Base-by-base conservation (phyloP, 2,329 filamentous ascomycete genomes). In the Neurospora crassa region DNA sequence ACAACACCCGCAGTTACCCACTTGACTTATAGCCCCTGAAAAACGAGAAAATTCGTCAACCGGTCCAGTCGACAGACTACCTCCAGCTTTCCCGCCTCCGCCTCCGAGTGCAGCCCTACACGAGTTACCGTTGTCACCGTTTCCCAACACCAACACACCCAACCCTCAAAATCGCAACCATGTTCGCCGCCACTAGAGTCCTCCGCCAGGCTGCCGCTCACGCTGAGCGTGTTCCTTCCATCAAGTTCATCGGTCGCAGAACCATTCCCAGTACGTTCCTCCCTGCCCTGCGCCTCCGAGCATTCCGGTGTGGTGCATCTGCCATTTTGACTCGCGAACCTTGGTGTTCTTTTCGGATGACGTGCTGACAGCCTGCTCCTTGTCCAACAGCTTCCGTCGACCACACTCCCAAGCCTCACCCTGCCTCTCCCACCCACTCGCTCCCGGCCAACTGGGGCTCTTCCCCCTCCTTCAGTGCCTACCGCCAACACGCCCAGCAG, bases 401-500 rank as follows among this genome's bases (percentile, higher is more conserved):
- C 84, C 91, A 93, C 85, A 85, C 89, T 67, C 91, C 91, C 73
- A 86, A 89, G 76, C 87, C 88, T 76, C 92, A 94, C 84, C 92
- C 92, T 47, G 91, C 90, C 72, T 90, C 91, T 40, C 91, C 91
- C 67, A 86, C 85, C 43, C 83, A 88, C 77, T 82, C 84, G 42
- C 89, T 94, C 34, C 92, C 91, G 59, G 77, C 83, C 71, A 80
- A 80, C 78, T 88, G 87, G 76, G 77, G 80, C 74, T 78, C 76
- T 76, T 78, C 77, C 69, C 81, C 86, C 75, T 88, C 87, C 73
- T 94, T 94, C 84, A 91, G 90, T 80, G 86, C 87, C 77, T 94
- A 94, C 86, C 90, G 92, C 79, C 88, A 92, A 81, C 89, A 91
- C 79, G 91, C 90, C 72, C 90, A 92, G 81, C 91, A 93, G 82